Evolutionary conservation across 2,329 filamentous ascomycete genomes (phyloP), one percentile per base, ranked within the genome.

Genomic region (Colletotrichum graminicola): DNA sequence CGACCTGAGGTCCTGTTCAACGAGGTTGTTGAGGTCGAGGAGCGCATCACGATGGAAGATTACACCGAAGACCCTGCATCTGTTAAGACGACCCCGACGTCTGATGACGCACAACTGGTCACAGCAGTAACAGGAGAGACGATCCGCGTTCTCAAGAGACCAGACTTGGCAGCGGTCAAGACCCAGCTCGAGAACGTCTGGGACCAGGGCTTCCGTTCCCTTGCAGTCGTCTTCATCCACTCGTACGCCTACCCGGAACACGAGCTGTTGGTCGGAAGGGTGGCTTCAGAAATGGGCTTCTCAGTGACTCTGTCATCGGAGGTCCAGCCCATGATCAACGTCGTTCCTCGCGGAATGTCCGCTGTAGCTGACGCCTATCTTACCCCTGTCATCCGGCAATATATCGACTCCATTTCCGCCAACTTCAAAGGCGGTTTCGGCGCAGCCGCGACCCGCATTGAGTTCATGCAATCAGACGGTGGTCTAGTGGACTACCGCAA

Each of bases 31-130:
- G 92, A 94, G 79, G 86, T 94, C n/a, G 90, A 93, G 64, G 92
- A 94, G 81, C 84, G 92, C 43, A 90, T 94, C 5, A 93, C 92
- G 0, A 81, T 94, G 59, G 92, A 94, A 74, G 91, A 93, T 73
- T 93, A 92, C 74, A 89, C 91, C 0, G 91, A 94, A 76, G 90
- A 94, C 69, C 92, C 92, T 0, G 83, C 87, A 51, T 73, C 75
- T 0, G 89, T 88, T 0, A 80, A 87, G 2, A 84, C 85, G 2
- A 79, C 83, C 21, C 75, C 79, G 5, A 71, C 74, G 26, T 73
- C 74, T 18, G 78, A 86, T 43, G 83, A 85, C 0, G 81, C 87
- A n/a, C 78, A 92, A 1, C 88, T 93, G 5, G 85, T 85, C 39
- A 64, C 65, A 8, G 92, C 91, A 2, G 82, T 93, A 14, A 91